Evolutionary conservation across 441 rosid genomes (phyloP).

Genomic region (Pelargonium australe): DNA sequence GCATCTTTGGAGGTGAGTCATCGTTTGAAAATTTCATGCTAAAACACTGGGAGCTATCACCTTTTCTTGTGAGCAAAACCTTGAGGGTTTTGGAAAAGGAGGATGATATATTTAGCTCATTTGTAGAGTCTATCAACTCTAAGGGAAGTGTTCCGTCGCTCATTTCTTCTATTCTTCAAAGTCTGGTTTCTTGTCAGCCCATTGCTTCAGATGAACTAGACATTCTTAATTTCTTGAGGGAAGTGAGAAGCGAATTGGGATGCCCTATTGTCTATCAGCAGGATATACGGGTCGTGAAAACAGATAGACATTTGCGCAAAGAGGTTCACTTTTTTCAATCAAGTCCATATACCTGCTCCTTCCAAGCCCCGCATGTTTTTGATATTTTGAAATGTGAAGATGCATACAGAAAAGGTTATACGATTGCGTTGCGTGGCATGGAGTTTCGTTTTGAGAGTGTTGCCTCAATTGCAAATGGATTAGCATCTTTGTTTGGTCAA

Average conservation of each 20-base stretch:
- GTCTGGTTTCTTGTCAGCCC: conserved; percentile 44
- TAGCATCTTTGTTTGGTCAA: conserved; percentile 61
- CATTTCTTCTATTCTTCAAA: conserved; percentile 34
- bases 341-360: conserved; percentile 19
- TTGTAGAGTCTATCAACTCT: conserved; percentile 23
- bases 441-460: conserved; percentile 45
- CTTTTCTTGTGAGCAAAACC: conserved; percentile 31
- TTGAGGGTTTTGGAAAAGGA: conserved; percentile 22
- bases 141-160: conserved; percentile 25
- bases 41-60: conserved; percentile 44
- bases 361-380: conserved; percentile 27
- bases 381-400: conserved; percentile 42
- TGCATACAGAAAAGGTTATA: conserved; percentile 45
- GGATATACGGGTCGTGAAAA: conserved; percentile 45
- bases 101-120: conserved; percentile 31
- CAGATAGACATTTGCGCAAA: conserved; percentile 34
- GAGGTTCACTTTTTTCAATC: conserved; percentile 44
- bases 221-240: conserved; percentile 42
- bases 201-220: conserved; percentile 53
- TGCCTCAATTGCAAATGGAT: conserved; percentile 38
- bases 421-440: conserved; percentile 54
- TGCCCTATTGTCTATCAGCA: conserved; percentile 46
- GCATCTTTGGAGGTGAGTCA: conserved; percentile 32
- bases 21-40: conserved; percentile 36
- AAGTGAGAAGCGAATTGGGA: conserved; percentile 43